Evolutionary conservation across 2,329 filamentous ascomycete genomes (phyloP), one percentile per base, ranked within the genome.

Genomic region (Fusarium sp.): DNA sequence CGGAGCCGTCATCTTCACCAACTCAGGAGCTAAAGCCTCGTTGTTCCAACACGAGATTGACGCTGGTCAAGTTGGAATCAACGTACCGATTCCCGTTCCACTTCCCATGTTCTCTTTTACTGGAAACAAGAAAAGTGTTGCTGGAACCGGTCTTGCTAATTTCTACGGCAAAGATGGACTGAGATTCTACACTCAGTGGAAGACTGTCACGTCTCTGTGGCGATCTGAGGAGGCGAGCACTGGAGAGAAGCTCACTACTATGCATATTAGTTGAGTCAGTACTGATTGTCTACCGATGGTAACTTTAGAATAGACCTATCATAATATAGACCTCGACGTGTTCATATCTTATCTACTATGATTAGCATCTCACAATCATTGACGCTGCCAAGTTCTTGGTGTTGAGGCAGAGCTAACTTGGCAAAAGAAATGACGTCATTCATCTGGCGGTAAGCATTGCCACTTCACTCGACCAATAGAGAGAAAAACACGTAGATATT

Each of bases 161-260:
- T 97, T 97, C 75, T 97, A 97, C 77, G 93, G 93, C 60, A 90
- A 92, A 77, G 91, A 91, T 1, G 93, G 93, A 13, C 76, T 97
- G 70, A 86, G 89, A 69, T 97, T 97, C 74, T 97, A 94, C 76
- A 97, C 93, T 1, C 93, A 97, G 79, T 85, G 89, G 74, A 96
- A 97, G 89, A 97, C 93, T 3, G 93, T 97, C 32, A 97, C 93
- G 47, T 89, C 91, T 65, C 79, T 93, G 74, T 97, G 93, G 93
- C 42, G 60, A 4, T 36, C 50, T 12, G 60, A 64, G 25, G 61
- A 64, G 1, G 60, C 55, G 3, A 61, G 42, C 9, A 56, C 60
- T 0, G 60, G 60, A 1, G 43, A 64, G 36, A 64, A 64, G 35
- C 25, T 61, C 13, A 64, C 61, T 6, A 57, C 60, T 6, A 64